Percentiles rank a stretch among this genome's conserved stretches.
These are phyloP conservation scores for Candida dajiaensis DNA, from an alignment of 805 yeast genomes.

Conservation along the genomic window DNA sequence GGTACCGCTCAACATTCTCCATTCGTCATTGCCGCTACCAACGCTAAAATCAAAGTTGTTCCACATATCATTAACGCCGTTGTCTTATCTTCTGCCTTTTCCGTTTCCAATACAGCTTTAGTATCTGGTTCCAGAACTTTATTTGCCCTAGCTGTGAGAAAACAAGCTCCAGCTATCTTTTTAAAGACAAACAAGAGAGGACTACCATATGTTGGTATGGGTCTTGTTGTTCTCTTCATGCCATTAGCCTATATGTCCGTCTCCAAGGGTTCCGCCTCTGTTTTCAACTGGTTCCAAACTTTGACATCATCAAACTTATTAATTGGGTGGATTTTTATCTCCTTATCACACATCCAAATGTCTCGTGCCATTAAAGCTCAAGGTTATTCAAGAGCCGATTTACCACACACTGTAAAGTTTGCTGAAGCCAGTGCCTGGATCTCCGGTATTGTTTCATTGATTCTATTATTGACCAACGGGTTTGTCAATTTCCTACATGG, in stretches of 20 bases:
- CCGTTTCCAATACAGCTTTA: slow-evolving; percentile 29
- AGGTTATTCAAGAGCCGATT: slow-evolving; percentile 18
- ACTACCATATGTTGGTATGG: slow-evolving; percentile 26
- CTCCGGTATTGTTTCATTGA: slow-evolving; percentile 21
- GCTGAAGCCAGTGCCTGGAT: slow-evolving; percentile 28
- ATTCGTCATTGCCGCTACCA: slow-evolving; percentile 38
- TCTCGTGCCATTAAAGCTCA: slow-evolving; percentile 35
- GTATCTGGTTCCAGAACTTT: slow-evolving; percentile 28
- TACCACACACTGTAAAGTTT: slow-evolving; percentile 13
- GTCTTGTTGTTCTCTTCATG: slow-evolving; percentile 21
- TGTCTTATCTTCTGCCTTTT: slow-evolving; percentile 34
- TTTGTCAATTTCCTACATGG: slow-evolving; percentile 30
- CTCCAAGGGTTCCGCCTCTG: slow-evolving; percentile 24
- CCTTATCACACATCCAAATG: slow-evolving; percentile 28
- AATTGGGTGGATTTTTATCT: slow-evolving; percentile 28
- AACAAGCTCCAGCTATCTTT: slow-evolving; percentile 32
- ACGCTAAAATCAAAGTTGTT: slow-evolving; percentile 35
- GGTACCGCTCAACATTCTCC: slow-evolving; percentile 31
- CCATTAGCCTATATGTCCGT: slow-evolving; percentile 34
- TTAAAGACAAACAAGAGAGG: slow-evolving; percentile 28
- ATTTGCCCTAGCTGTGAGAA: slow-evolving; percentile 31
- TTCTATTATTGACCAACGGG: slow-evolving; percentile 32
- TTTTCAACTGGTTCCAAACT: slow-evolving; percentile 31
- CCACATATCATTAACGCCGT: slow-evolving; percentile 33
- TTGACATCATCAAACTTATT: slow-evolving; percentile 28